phyloP scores from a whole-genome alignment of 1,139 yeast species.

The Geotrichum histeridarum region DNA sequence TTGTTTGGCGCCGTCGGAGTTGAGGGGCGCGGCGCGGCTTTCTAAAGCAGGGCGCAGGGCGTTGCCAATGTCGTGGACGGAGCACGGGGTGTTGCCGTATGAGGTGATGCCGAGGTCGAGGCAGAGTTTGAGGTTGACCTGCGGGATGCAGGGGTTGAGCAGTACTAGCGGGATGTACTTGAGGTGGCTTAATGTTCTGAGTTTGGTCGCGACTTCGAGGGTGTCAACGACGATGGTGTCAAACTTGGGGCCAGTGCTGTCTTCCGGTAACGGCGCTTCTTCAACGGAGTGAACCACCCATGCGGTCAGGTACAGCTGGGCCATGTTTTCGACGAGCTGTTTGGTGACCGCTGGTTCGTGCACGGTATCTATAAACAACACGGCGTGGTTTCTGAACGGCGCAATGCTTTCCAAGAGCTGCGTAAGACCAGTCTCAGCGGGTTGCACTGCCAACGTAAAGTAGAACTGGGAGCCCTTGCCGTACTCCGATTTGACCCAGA shows the following conservation, averaged over 20 bases:
- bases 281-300: slow-evolving; percentile 42
- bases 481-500: slow-evolving; percentile 78
- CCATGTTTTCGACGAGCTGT: slow-evolving; percentile 50
- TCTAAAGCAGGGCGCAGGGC: slow-evolving; percentile 81
- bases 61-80: slow-evolving; percentile 73
- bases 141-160: slow-evolving; percentile 70
- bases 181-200: slow-evolving; percentile 64
- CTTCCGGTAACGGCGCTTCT: slow-evolving; percentile 40
- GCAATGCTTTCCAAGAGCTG: slow-evolving; percentile 64
- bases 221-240: slow-evolving; percentile 81
- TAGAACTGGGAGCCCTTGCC: slow-evolving; percentile 81
- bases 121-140: slow-evolving; percentile 73
- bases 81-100: slow-evolving; percentile 82
- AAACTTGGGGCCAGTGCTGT: slow-evolving; percentile 47
- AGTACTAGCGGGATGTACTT: slow-evolving; percentile 78
- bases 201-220: slow-evolving; percentile 63
- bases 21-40: slow-evolving; percentile 72
- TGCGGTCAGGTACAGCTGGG: slow-evolving; percentile 40
- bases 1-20: slow-evolving; percentile 71
- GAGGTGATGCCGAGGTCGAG: slow-evolving; percentile 82
- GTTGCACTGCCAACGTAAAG: slow-evolving; percentile 75
- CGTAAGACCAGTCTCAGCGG: slow-evolving; percentile 59
- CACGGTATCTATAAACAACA: slow-evolving; percentile 74
- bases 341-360: slow-evolving; percentile 58
- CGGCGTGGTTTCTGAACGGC: slow-evolving; percentile 52